Percentiles rank a stretch among this genome's conserved stretches.
phyloP scores from a whole-genome alignment of 2,329 filamentous ascomycete genomes.

The Diplodia mutila region DNA sequence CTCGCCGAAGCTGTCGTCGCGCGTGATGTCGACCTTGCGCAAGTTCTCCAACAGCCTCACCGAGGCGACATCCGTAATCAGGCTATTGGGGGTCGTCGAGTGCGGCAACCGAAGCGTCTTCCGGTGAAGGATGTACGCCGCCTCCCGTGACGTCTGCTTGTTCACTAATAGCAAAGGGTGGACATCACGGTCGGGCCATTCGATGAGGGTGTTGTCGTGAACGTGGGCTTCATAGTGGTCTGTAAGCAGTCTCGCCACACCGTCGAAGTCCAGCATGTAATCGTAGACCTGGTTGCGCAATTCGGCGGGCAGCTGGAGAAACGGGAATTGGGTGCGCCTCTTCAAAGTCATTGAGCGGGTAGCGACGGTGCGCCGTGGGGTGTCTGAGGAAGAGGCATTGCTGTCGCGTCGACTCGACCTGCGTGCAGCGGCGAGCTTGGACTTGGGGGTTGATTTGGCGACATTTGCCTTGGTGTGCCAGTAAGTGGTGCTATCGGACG shows the following conservation, averaged over 20 bases:
- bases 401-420: background rate
- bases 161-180: conserved; percentile 15
- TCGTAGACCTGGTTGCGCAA: conserved; percentile 26
- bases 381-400: background rate
- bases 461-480: background rate
- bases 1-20: conserved; percentile 20
- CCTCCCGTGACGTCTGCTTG: conserved; percentile 20
- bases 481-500: background rate
- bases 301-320: conserved; percentile 25
- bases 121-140: conserved; percentile 18
- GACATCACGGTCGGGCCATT: conserved; percentile 5
- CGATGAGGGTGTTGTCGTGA: conserved; percentile 4
- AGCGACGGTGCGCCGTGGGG: background rate
- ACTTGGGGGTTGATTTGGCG: background rate
- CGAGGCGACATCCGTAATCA: conserved; percentile 17
- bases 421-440: background rate
- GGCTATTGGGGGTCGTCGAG: conserved; percentile 4
- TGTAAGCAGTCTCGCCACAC: conserved; percentile 10
- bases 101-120: conserved; percentile 20
- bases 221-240: conserved; percentile 23
- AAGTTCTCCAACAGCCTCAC: conserved; percentile 11
- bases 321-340: conserved; percentile 20
- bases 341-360: conserved; percentile 18
- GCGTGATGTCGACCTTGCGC: conserved; percentile 21
- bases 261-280: conserved; percentile 19